A percentile compares a stretch with the other conserved stretches of the same genome.
These are phyloP conservation scores for Xylariales sp. DNA, from an alignment of 2,329 filamentous ascomycete genomes.

Conservation along the genomic window DNA sequence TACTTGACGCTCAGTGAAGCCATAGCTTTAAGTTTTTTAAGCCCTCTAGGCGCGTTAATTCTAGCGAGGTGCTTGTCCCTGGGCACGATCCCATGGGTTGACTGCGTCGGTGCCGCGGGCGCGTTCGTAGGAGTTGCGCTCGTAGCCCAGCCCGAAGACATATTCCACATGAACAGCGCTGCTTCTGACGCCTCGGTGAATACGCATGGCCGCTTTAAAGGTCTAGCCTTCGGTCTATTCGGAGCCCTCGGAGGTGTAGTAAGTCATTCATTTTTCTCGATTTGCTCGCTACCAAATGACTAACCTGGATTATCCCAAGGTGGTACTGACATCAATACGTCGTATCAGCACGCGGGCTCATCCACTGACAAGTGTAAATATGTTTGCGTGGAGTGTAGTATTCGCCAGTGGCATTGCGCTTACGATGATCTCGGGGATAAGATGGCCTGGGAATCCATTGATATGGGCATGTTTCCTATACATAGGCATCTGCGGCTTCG, in stretches of 20 bases:
- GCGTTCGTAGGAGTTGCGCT: neutral
- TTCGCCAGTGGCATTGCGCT: constrained; percentile 2
- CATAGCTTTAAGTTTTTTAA: constrained; percentile 8
- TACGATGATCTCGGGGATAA: neutral
- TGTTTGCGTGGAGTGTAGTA: constrained; percentile 5
- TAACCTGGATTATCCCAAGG: neutral
- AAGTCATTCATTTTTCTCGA: neutral
- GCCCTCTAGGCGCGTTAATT: neutral
- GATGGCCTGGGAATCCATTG: neutral
- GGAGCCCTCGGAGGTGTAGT: neutral
- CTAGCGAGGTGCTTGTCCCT: constrained; percentile 5
- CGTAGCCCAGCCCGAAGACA: constrained; percentile 1
- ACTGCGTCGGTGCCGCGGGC: neutral
- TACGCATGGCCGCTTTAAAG: neutral
- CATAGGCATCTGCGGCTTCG: neutral
- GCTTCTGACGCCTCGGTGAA: neutral
- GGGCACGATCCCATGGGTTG: constrained; percentile 1
- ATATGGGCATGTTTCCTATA: constrained; percentile 5
- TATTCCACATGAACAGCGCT: neutral
- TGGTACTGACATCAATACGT: constrained; percentile 7
- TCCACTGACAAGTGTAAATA: constrained; percentile 2
- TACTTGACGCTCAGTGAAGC: constrained; percentile 1
- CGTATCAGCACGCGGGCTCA: constrained; percentile 2
- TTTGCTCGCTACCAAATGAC: neutral
- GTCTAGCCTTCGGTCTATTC: neutral